Conservation (phyloP, 306 rosid genomes). For the Cyamopsis tetragonoloba region DNA sequence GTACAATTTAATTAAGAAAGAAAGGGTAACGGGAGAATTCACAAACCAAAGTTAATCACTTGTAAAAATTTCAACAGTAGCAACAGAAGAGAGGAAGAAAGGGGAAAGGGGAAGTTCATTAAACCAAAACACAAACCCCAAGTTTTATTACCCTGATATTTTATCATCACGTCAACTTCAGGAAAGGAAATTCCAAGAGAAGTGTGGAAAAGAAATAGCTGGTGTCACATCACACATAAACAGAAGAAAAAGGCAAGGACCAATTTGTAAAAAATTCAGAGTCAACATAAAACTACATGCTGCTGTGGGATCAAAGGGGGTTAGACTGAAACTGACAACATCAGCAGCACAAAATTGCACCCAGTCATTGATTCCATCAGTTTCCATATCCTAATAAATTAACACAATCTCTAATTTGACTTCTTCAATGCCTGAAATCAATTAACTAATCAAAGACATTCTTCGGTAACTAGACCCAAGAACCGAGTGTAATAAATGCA, state of each 20-base stretch:
- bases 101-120: slow-evolving; percentile 1
- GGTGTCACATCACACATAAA: slow-evolving; percentile 13
- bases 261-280: slow-evolving; percentile 25
- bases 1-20: slow-evolving; percentile 6
- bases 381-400: slow-evolving; percentile 28
- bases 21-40: neutral
- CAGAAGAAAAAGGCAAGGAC: slow-evolving; percentile 16
- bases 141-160: slow-evolving; percentile 1
- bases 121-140: slow-evolving; percentile 9
- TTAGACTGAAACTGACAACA: slow-evolving; percentile 24
- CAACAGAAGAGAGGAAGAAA: slow-evolving; percentile 4
- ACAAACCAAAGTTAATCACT: neutral
- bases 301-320: slow-evolving; percentile 30
- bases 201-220: neutral
- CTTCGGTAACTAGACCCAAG: slow-evolving; percentile 20
- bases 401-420: slow-evolving; percentile 28
- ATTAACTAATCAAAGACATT: slow-evolving; percentile 23
- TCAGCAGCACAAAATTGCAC: slow-evolving; percentile 21
- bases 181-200: slow-evolving; percentile 22
- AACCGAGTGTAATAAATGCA: slow-evolving; percentile 29
- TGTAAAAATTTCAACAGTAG: slow-evolving; percentile 6
- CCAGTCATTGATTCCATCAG: slow-evolving; percentile 28
- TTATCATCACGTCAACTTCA: slow-evolving; percentile 13
- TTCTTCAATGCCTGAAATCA: slow-evolving; percentile 24
- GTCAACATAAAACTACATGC: slow-evolving; percentile 16